These are phyloP conservation scores for Pouteria campechiana DNA, from an alignment of 179 eudicot species.

Conservation along the genomic window DNA sequence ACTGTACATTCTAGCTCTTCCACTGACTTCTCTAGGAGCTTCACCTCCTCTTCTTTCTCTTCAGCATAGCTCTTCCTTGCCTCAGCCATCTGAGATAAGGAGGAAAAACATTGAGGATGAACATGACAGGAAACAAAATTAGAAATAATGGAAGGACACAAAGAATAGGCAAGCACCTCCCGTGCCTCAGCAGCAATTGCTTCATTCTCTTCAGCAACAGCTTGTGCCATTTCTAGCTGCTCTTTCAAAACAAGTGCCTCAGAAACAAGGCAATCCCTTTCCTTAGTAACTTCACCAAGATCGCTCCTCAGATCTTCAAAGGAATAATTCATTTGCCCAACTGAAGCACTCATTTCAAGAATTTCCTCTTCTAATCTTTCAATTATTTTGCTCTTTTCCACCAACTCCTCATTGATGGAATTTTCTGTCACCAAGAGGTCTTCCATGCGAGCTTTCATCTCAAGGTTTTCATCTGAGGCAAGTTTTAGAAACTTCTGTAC, in stretches of 20 bases:
- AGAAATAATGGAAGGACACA: not conserved
- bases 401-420: conserved; percentile 39
- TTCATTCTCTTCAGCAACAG: conserved; percentile 76
- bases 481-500: conserved; percentile 23
- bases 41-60: conserved; percentile 93
- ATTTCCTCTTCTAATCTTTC: conserved; percentile 58
- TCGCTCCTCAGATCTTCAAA: conserved; percentile 45
- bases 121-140: not conserved
- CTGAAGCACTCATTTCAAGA: conserved; percentile 37
- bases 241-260: conserved; percentile 39
- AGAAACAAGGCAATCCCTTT: conserved; percentile 43
- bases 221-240: conserved; percentile 64
- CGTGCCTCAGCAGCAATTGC: conserved; percentile 72
- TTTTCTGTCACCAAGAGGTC: conserved; percentile 30
- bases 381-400: conserved; percentile 31
- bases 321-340: conserved; percentile 33
- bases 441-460: conserved; percentile 27
- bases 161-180: conserved; percentile 35
- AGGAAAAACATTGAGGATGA: not conserved
- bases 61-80: conserved; percentile 51
- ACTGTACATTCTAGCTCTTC: conserved; percentile 83
- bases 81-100: conserved; percentile 49
- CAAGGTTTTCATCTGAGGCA: conserved; percentile 36
- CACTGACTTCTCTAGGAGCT: conserved; percentile 79
- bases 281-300: conserved; percentile 31